Percentiles rank a stretch among this genome's conserved stretches.
Evolutionary conservation across 805 yeast species (phyloP).

Genomic region (Ogataea nonfermentans): DNA sequence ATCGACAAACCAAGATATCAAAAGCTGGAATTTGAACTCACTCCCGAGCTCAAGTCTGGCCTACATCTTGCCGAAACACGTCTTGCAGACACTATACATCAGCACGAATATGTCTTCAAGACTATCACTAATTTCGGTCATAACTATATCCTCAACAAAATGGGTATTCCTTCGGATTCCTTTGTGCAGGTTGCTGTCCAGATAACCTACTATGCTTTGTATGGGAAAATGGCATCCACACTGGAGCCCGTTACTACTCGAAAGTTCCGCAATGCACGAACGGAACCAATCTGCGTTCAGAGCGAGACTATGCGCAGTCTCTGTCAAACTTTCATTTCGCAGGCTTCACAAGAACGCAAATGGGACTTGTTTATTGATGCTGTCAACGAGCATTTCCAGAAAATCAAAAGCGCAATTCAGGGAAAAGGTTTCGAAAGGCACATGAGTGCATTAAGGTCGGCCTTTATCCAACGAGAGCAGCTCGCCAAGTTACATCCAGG

Average conservation of each 20-base stretch:
- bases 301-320: slow-evolving; percentile 47
- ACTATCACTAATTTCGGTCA: slow-evolving; percentile 32
- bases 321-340: slow-evolving; percentile 65
- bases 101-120: slow-evolving; percentile 51
- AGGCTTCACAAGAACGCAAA: slow-evolving; percentile 42
- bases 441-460: slow-evolving; percentile 59
- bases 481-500: slow-evolving; percentile 47
- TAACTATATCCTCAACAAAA: slow-evolving; percentile 36
- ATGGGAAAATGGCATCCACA: slow-evolving; percentile 44
- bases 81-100: slow-evolving; percentile 54
- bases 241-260: slow-evolving; percentile 62
- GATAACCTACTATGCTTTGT: slow-evolving; percentile 52
- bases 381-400: slow-evolving; percentile 49
- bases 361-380: slow-evolving; percentile 51
- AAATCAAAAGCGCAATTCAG: slow-evolving; percentile 49
- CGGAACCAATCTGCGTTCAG: slow-evolving; percentile 67
- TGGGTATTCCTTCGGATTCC: slow-evolving; percentile 48
- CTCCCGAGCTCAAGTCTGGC: slow-evolving; percentile 46
- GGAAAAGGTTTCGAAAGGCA: slow-evolving; percentile 77
- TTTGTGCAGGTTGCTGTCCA: slow-evolving; percentile 52
- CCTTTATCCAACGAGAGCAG: slow-evolving; percentile 47
- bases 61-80: slow-evolving; percentile 58
- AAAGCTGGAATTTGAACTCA: slow-evolving; percentile 36
- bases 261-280: slow-evolving; percentile 63
- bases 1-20: slow-evolving; percentile 37